Conservation (phyloP, 2,329 filamentous ascomycete species). For the Ophiostoma quercus region DNA sequence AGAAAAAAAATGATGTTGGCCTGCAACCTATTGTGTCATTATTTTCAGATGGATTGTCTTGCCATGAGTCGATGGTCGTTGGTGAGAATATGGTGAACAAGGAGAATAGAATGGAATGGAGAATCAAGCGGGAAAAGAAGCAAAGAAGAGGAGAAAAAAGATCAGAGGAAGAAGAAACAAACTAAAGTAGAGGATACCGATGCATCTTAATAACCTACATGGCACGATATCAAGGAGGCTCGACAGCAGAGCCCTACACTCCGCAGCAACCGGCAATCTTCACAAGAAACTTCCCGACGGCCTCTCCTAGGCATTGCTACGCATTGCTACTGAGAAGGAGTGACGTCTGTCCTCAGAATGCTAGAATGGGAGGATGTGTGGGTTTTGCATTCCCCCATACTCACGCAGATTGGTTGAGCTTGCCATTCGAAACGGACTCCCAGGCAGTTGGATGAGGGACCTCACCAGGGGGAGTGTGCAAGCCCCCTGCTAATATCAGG, state of each 20-base stretch:
- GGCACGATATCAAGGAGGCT: background rate
- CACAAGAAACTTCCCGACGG: background rate
- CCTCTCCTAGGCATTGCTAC: background rate
- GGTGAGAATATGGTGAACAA: constrained; percentile 6
- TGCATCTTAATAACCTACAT: background rate
- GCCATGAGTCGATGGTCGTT: constrained; percentile 12
- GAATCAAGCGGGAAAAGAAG: background rate
- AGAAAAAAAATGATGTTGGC: constrained; percentile 19
- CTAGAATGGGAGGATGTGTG: background rate
- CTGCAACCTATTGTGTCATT: constrained; percentile 21
- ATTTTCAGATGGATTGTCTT: constrained; percentile 12
- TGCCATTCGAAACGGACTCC: constrained; percentile 7
- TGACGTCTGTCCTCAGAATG: background rate
- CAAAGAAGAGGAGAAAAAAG: background rate
- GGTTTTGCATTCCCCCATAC: constrained; percentile 1
- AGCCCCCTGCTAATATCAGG: background rate
- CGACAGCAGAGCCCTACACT: constrained; percentile 15
- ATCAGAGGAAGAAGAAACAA: constrained; percentile 5
- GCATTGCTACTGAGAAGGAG: background rate
- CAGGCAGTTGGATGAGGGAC: background rate
- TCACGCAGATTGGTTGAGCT: constrained; percentile 1
- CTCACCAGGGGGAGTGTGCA: background rate
- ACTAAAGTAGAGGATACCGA: background rate
- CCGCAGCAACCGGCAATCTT: constrained; percentile 1
- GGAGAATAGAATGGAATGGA: background rate